These are phyloP conservation scores for Pythium graminicola DNA, from an alignment of 352 stramenopile species.

Conservation along the genomic window DNA sequence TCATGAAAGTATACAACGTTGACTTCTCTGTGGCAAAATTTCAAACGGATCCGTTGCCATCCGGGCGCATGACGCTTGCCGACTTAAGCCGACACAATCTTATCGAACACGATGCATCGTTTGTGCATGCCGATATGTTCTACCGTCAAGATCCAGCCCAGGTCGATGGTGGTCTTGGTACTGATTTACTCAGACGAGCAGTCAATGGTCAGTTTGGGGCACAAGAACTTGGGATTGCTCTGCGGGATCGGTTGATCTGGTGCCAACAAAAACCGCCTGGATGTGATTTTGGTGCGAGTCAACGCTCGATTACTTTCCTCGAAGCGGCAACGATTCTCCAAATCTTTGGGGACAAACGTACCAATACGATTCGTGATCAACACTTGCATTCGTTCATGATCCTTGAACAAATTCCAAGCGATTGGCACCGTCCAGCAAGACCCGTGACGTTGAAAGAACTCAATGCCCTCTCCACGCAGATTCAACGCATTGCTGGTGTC, in stretches of 20 bases:
- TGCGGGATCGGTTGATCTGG: background rate
- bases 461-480: constrained; percentile 8
- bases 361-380: constrained; percentile 2
- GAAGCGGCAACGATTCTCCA: constrained; percentile 3
- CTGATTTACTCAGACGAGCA: constrained; percentile 24
- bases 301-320: constrained; percentile 1
- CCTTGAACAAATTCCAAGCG: constrained; percentile 7
- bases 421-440: constrained; percentile 2
- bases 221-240: background rate
- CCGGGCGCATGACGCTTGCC: constrained; percentile 30
- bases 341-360: constrained; percentile 7
- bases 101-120: constrained; percentile 35
- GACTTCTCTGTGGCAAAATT: constrained; percentile 24
- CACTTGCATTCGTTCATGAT: constrained; percentile 18
- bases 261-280: background rate
- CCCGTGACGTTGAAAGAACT: constrained; percentile 11
- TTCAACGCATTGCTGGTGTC: constrained; percentile 16
- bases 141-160: constrained; percentile 27
- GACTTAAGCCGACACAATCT: constrained; percentile 37
- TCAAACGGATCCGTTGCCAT: constrained; percentile 24
- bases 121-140: constrained; percentile 23
- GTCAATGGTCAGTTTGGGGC: constrained; percentile 2
- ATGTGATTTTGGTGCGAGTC: constrained; percentile 2
- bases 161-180: constrained; percentile 25
- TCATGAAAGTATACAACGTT: constrained; percentile 36